phyloP scores from a whole-genome alignment of 768 basidiomycete genomes.

The Phlegmacium glaucopus region DNA sequence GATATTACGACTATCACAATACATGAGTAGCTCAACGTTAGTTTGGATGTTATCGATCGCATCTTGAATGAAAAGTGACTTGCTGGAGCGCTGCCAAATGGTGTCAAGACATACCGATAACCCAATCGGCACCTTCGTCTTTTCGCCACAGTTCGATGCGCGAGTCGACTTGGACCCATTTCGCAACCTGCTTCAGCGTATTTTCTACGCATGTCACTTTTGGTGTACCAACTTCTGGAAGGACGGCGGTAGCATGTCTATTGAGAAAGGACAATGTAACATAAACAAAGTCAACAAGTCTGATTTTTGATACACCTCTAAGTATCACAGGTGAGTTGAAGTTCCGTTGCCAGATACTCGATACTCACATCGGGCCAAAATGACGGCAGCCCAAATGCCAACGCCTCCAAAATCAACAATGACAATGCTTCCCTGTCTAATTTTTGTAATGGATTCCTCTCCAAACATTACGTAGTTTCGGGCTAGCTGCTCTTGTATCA shows the following conservation, averaged over 20 bases:
- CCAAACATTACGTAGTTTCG: constrained; percentile 95
- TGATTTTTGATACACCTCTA: constrained; percentile 73
- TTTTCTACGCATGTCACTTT: constrained; percentile 81
- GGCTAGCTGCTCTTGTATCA: constrained; percentile 87
- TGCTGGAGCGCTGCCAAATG: background rate
- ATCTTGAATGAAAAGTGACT: constrained; percentile 40
- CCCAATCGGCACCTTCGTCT: constrained; percentile 89
- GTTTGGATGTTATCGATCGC: constrained; percentile 98
- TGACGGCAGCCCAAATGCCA: constrained; percentile 93
- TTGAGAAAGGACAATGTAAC: constrained; percentile 95
- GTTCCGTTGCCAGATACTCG: background rate
- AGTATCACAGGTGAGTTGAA: constrained; percentile 1
- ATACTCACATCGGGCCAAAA: constrained; percentile 83
- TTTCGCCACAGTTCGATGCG: constrained; percentile 85
- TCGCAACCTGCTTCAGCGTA: constrained; percentile 65
- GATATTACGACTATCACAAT: constrained; percentile 77
- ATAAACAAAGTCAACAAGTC: constrained; percentile 93
- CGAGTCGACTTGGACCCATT: constrained; percentile 86
- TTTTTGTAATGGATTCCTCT: constrained; percentile 78
- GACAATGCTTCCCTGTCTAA: constrained; percentile 75
- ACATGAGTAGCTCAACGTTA: constrained; percentile 89
- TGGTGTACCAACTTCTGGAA: constrained; percentile 90
- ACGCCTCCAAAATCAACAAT: constrained; percentile 96
- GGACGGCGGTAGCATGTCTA: constrained; percentile 85
- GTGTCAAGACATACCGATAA: constrained; percentile 60